Conservation (phyloP, 306 rosid genomes). For the Vicia faba region DNA sequence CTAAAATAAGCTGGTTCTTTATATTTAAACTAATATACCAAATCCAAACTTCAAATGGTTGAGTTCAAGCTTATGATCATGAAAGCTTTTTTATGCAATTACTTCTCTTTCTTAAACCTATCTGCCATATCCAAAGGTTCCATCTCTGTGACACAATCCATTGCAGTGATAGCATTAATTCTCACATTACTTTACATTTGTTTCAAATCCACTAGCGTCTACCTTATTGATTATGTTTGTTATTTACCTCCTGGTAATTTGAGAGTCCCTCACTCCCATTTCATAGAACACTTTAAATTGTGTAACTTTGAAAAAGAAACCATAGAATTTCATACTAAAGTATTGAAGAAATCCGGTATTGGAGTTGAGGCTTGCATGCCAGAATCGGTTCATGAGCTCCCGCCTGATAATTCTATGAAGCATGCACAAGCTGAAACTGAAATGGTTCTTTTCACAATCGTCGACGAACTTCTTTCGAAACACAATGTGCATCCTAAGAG, state of each 20-base stretch:
- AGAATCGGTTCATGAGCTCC: conserved; percentile 51
- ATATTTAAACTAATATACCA: conserved; percentile 29
- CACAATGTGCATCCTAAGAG: conserved; percentile 56
- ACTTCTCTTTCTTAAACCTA: conserved; percentile 10
- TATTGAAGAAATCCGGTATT: conserved; percentile 62
- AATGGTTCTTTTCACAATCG: conserved; percentile 56
- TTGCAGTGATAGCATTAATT: conserved; percentile 40
- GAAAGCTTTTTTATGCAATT: conserved; percentile 37
- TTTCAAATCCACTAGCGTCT: conserved; percentile 41
- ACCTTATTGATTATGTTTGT: conserved; percentile 66
- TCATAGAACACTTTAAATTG: conserved; percentile 45
- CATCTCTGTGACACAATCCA: conserved; percentile 38
- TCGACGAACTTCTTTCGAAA: conserved; percentile 53
- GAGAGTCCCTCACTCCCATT: conserved; percentile 41
- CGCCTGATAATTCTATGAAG: conserved; percentile 36
- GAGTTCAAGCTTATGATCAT: conserved; percentile 34
- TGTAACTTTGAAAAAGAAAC: conserved; percentile 33
- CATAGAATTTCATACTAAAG: conserved; percentile 48
- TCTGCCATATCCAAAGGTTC: conserved; percentile 26
- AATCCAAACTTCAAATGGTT: conserved; percentile 25
- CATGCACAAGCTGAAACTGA: conserved; percentile 45
- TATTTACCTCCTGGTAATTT: conserved; percentile 57
- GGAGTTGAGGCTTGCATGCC: conserved; percentile 66
- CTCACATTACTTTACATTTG: conserved; percentile 39
- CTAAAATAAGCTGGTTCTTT: conserved; percentile 12